These are phyloP conservation scores for Alternaria hordeiaustralica DNA, from an alignment of 2,329 filamentous ascomycete species.

Conservation along the genomic window DNA sequence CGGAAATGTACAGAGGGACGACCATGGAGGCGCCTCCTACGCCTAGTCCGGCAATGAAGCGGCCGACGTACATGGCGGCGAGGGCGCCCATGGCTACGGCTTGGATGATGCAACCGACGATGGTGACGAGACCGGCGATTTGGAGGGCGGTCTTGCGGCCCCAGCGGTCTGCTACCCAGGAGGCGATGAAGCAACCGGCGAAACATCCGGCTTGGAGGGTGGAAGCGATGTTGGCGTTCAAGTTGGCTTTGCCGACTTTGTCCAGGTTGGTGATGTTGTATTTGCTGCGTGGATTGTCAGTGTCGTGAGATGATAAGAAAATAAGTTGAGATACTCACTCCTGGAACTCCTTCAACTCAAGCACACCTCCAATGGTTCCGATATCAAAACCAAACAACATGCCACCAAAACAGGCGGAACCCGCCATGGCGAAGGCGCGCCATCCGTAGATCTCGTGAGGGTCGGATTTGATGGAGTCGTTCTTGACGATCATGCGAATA, in stretches of 20 bases:
- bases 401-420: slow-evolving; percentile 72
- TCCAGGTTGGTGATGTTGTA: slow-evolving; percentile 58
- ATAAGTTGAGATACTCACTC: slow-evolving; percentile 46
- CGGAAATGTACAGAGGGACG: slow-evolving; percentile 66
- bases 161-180: slow-evolving; percentile 61
- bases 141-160: slow-evolving; percentile 65
- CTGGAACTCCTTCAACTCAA: slow-evolving; percentile 66
- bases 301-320: too few species aligned
- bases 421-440: slow-evolving; percentile 69
- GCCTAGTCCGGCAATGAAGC: slow-evolving; percentile 63
- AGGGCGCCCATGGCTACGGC: slow-evolving; percentile 66
- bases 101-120: slow-evolving; percentile 69
- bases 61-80: slow-evolving; percentile 69
- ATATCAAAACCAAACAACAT: slow-evolving; percentile 72
- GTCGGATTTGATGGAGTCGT: slow-evolving; percentile 74
- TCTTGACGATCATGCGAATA: slow-evolving; percentile 66
- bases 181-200: slow-evolving; percentile 66
- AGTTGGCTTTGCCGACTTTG: slow-evolving; percentile 56
- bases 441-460: slow-evolving; percentile 73
- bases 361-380: slow-evolving; percentile 71
- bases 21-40: slow-evolving; percentile 63
- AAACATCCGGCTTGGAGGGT: slow-evolving; percentile 74
- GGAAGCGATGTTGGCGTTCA: slow-evolving; percentile 74
- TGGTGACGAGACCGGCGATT: slow-evolving; percentile 62
- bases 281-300: slow-evolving; percentile 49